Percentiles rank a stretch among this genome's conserved stretches.
These are phyloP conservation scores for Stagonosporopsis tanaceti DNA, from an alignment of 2,329 filamentous ascomycete genomes.

Conservation along the genomic window DNA sequence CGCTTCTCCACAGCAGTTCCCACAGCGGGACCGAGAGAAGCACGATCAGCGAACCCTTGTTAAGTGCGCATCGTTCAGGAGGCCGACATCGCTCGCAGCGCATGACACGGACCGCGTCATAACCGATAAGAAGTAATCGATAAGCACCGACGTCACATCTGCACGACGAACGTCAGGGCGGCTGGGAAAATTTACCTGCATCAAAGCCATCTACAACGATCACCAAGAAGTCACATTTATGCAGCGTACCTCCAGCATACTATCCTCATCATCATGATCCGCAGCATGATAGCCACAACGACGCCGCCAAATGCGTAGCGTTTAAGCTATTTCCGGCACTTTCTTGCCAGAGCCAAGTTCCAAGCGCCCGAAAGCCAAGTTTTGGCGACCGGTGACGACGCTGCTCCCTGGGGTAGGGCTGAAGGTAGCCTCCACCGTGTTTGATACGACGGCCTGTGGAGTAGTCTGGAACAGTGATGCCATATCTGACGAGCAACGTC, in stretches of 20 bases:
- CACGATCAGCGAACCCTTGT: slow-evolving; percentile 9
- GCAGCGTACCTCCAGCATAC: neutral
- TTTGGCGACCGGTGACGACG: slow-evolving; percentile 14
- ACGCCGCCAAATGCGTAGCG: slow-evolving; percentile 1
- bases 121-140: slow-evolving; percentile 4
- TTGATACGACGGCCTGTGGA: slow-evolving; percentile 6
- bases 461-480: slow-evolving; percentile 10
- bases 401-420: slow-evolving; percentile 13
- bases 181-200: neutral
- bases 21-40: slow-evolving; percentile 1
- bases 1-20: slow-evolving; percentile 9
- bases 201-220: neutral
- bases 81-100: slow-evolving; percentile 16
- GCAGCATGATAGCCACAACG: neutral
- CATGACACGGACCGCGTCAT: slow-evolving; percentile 10
- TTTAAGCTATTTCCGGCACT: neutral
- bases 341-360: slow-evolving; percentile 17
- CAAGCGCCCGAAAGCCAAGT: slow-evolving; percentile 26
- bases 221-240: neutral
- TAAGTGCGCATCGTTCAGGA: slow-evolving; percentile 4
- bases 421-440: neutral
- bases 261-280: neutral
- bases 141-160: slow-evolving; percentile 11
- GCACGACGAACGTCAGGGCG: neutral
- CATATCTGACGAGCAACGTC: slow-evolving; percentile 1